Percentiles rank a stretch among this genome's conserved stretches.
These are phyloP conservation scores for Anethum foeniculum DNA, from an alignment of 140 eudicot species.

Conservation along the genomic window DNA sequence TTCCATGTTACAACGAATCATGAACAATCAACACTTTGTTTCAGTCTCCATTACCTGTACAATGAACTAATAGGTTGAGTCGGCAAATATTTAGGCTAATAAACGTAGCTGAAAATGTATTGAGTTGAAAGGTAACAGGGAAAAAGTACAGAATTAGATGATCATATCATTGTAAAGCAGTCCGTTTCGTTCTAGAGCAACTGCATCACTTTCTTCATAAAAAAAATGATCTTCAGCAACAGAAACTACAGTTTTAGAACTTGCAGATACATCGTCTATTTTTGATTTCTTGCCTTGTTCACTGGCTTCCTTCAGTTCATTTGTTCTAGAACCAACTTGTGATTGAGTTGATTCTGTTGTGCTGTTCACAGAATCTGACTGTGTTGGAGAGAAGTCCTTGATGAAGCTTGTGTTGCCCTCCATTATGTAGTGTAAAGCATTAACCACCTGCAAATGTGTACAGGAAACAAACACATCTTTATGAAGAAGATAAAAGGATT, in stretches of 20 bases:
- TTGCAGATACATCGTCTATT: not conserved
- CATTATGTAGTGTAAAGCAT: conserved; percentile 27
- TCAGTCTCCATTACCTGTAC: not conserved
- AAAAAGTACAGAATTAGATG: not conserved
- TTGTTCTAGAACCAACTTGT: not conserved
- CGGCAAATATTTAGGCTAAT: not conserved
- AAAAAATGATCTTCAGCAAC: not conserved
- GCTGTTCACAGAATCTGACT: conserved; percentile 6
- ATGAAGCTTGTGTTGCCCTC: conserved; percentile 28
- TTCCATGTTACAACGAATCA: not conserved
- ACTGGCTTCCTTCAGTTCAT: not conserved
- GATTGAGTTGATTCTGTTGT: conserved; percentile 2
- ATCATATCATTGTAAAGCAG: conserved; percentile 8
- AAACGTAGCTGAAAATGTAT: not conserved
- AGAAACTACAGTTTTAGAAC: not conserved
- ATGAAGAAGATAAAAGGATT: too few relatives aligned
- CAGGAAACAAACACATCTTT: not conserved
- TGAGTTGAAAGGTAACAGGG: not conserved
- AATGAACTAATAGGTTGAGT: not conserved
- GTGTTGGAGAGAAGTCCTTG: conserved; percentile 16
- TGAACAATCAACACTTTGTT: not conserved
- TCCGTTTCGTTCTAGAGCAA: not conserved
- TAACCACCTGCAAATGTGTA: conserved; percentile 31
- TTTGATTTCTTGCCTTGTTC: not conserved
- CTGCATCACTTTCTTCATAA: not conserved